Evolutionary conservation across 768 basidiomycete genomes (phyloP).

Genomic region (Trametes cingulata): DNA sequence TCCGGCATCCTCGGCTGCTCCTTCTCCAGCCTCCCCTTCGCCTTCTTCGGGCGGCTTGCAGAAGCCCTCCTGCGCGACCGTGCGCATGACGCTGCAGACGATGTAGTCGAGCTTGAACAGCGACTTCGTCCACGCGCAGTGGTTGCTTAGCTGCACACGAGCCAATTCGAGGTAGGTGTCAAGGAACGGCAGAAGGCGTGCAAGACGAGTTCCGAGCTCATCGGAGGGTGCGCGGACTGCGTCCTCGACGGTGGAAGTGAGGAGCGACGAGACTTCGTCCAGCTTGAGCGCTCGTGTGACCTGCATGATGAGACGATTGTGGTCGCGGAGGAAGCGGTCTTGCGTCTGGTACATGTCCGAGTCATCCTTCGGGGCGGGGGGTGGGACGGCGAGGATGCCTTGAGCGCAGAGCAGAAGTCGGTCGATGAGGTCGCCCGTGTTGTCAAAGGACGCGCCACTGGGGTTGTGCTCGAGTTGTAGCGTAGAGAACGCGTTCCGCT

Average conservation of each 20-base stretch:
- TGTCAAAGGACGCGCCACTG: slow-evolving; percentile 18
- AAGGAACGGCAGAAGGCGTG: slow-evolving; percentile 74
- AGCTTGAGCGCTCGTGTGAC: slow-evolving; percentile 53
- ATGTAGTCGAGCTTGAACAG: slow-evolving; percentile 85
- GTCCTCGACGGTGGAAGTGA: slow-evolving; percentile 41
- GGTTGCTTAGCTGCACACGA: slow-evolving; percentile 54
- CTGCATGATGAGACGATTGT: slow-evolving; percentile 44
- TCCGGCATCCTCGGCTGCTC: slow-evolving; percentile 51
- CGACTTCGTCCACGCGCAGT: slow-evolving; percentile 68
- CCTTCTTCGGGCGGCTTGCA: slow-evolving; percentile 83
- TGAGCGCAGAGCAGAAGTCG: slow-evolving; percentile 68
- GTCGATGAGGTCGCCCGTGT: slow-evolving; percentile 53
- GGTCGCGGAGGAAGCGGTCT: slow-evolving; percentile 55
- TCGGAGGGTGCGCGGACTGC: slow-evolving; percentile 39
- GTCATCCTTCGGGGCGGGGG: slow-evolving; percentile 21
- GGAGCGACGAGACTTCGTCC: slow-evolving; percentile 39
- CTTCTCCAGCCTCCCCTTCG: slow-evolving; percentile 49
- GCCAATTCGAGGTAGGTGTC: slow-evolving; percentile 59
- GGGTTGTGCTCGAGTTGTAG: not conserved
- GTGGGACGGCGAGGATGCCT: slow-evolving; percentile 41
- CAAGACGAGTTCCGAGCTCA: slow-evolving; percentile 38
- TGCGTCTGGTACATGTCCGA: slow-evolving; percentile 31
- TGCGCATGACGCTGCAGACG: slow-evolving; percentile 69
- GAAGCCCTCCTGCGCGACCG: slow-evolving; percentile 84
- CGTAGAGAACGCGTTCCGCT: slow-evolving; percentile 1